phyloP scores from a whole-genome alignment of 176 grass and related monocot species.

The Oryza longistaminata region DNA sequence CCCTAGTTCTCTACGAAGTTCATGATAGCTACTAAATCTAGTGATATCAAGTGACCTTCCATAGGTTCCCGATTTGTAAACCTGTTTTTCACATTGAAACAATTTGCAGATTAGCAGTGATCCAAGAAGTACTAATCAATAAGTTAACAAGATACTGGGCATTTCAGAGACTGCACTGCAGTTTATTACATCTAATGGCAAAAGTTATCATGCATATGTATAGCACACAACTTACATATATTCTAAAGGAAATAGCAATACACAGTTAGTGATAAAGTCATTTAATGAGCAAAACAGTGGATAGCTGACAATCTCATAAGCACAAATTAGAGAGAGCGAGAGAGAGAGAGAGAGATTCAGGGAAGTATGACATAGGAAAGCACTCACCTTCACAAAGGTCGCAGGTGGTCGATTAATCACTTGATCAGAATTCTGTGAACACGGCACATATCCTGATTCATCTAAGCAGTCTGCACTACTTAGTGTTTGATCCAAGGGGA shows the following conservation, averaged over 20 bases:
- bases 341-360: not conserved
- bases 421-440: constrained; percentile 65
- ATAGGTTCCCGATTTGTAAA: constrained; percentile 90
- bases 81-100: constrained; percentile 46
- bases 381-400: constrained; percentile 88
- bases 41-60: constrained; percentile 93
- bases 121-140: not conserved
- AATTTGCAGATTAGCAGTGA: constrained; percentile 10
- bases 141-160: not conserved
- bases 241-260: not conserved
- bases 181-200: too few species aligned
- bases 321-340: not conserved
- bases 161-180: too few species aligned
- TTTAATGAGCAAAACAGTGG: not conserved
- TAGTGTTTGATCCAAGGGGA: constrained; percentile 65
- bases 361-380: not conserved
- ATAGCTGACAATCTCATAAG: not conserved
- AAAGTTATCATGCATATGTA: too few species aligned
- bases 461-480: constrained; percentile 68
- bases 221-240: not conserved
- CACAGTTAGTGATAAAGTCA: not conserved
- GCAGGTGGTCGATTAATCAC: constrained; percentile 47
- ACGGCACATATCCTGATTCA: constrained; percentile 57
- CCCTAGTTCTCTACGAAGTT: constrained; percentile 81
- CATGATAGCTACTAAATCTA: constrained; percentile 85